Evolutionary conservation across 768 basidiomycete genomes (phyloP), one percentile per base, ranked within the genome.

Genomic region (Trametes cingulata): DNA sequence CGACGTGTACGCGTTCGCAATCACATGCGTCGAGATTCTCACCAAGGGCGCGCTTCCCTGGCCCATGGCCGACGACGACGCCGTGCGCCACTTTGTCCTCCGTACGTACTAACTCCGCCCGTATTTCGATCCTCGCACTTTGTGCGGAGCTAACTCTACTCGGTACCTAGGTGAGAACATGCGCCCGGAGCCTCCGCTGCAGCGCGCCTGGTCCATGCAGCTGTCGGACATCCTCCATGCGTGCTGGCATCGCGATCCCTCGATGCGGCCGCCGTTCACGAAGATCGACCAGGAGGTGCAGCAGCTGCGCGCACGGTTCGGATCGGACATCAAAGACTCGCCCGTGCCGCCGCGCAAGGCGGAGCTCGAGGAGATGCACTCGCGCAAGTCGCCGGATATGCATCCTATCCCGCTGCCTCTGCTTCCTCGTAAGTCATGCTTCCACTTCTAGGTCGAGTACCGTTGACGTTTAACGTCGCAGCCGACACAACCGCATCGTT

Each of bases 241-340:
- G 3, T 87, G 85, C 63, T 92, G 90, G 89, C 71, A 78, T 45
- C 75, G 72, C 2, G 76, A 83, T 51, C 82, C 87, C 1, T 64
- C 68, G 7, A 59, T 66, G n/a, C 80, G 90, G 0, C 83, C 85
- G 3, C 60, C 77, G 0, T 91, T 91, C 66, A 69, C 75, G 17
- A 66, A 73, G 25, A 74, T 88, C 25, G 80, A 80, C 2, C 61
- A 68, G 6, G 77, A 77, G 14, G 64, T 89, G 52, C 77, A 80
- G 65, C 71, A 68, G 27, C 66, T 86, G 33, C 77, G 82, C 47
- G 76, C 72, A 41, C 73, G 66, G n/a, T 72, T 68, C 20, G 80
- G 76, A 2, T 67, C 69, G 22, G 70, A 70, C 43, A 67, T 65
- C 14, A 66, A 71, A 53, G 75, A 76, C 24, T 75, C 79, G 39